Evolutionary conservation across 1,284 basidiomycete species (phyloP), one percentile per base, ranked within the genome.

Genomic region (Ganoderma sp.): DNA sequence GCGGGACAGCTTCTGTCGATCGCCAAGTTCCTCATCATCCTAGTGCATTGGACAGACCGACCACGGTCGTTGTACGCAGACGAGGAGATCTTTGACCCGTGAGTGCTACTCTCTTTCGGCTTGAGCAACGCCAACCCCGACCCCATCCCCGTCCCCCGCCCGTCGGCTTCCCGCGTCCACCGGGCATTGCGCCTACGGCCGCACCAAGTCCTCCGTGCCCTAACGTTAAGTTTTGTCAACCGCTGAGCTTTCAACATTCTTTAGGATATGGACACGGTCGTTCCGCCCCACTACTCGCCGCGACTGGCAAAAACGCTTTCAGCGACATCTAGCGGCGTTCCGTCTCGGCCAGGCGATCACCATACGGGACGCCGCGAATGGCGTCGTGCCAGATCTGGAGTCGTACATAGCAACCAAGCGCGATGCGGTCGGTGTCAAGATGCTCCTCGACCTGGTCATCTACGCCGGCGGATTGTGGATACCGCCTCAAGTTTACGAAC

Each of bases 371-470:
- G 72, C 73, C 54, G 69, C 73, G 39, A 68, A 72, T 5, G 75
- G 72, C 4, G 64, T 77, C 32, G 61, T 79, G 14, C 85, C 83
- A 2, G 78, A 83, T 54, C 73, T 87, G 32, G 82, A 86, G 63
- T 79, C 81, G 8, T 89, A 85, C 73, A 77, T 85, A 25, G 75
- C 78, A 15, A 76, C 83, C 22, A 78, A 85, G 52, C 80, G 84
- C 34, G 81, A 85, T 48, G 79, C 83, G 61, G 84, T 83, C 64
- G 88, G 88, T 1, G 76, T 84, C 25, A 79, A 80, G 63, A 80
- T 89, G 75, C 77, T 85, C 7, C 81, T 90, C 66, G 83, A 84
- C 68, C 79, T 90, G 64, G 79, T 89, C 48, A 84, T 89, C 69
- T 83, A 87, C 69, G 80, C 84, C 0, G 84, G 85, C 60, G 84